These are phyloP conservation scores for Botryotinia calthae DNA, from an alignment of 2,329 filamentous ascomycete genomes.

Conservation along the genomic window DNA sequence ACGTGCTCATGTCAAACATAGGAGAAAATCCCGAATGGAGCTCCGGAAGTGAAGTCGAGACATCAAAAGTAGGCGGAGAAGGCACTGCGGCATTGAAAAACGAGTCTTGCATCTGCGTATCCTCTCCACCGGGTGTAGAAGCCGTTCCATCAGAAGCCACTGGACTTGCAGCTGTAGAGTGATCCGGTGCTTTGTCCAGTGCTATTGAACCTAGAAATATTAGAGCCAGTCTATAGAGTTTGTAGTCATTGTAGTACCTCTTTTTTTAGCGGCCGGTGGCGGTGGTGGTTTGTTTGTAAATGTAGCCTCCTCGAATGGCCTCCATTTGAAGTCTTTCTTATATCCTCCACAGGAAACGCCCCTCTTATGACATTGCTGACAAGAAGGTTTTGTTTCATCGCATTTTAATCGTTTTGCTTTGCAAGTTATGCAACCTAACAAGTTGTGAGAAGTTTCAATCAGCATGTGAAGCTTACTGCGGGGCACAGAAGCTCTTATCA, in stretches of 20 bases:
- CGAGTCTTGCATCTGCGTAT: constrained; percentile 35
- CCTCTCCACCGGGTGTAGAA: constrained; percentile 30
- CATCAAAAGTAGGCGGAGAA: constrained; percentile 26
- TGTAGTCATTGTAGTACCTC: constrained; percentile 26
- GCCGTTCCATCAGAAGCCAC: constrained; percentile 30
- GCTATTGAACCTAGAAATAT: constrained; percentile 31
- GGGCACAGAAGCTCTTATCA: constrained; percentile 27
- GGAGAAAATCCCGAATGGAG: constrained; percentile 32
- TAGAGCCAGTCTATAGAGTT: constrained; percentile 17
- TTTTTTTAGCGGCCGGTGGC: constrained; percentile 28
- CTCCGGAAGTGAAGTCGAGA: constrained; percentile 26
- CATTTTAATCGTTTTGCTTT: constrained; percentile 72
- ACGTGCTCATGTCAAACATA: constrained; percentile 38
- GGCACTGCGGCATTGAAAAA: constrained; percentile 36
- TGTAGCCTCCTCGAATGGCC: constrained; percentile 63
- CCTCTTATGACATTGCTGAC: constrained; percentile 63
- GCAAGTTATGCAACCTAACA: constrained; percentile 67
- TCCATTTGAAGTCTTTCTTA: constrained; percentile 75
- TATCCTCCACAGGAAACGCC: constrained; percentile 68
- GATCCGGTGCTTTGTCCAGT: constrained; percentile 29
- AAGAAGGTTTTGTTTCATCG: constrained; percentile 68
- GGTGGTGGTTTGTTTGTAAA: constrained; percentile 45
- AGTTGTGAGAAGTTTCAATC: constrained; percentile 26
- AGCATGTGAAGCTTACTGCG: constrained; percentile 19
- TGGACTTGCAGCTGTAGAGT: constrained; percentile 25